Conservation (phyloP, 305 asterid species). For the Withania somnifera region DNA sequence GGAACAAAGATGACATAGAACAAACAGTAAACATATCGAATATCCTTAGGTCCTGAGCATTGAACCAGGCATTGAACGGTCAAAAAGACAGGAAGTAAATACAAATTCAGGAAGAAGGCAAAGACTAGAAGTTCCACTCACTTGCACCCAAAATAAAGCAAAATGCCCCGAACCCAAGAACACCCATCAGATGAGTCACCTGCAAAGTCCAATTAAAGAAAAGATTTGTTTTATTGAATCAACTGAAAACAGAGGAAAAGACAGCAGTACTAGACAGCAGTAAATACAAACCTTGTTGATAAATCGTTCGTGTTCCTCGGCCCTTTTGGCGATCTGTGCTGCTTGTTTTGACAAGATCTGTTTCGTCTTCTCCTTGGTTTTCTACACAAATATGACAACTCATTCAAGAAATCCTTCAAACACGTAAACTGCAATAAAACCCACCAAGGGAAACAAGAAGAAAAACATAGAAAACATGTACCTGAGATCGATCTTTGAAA, state of each 20-base stretch:
- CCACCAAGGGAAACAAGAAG: neutral
- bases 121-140: constrained; percentile 25
- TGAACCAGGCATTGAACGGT: constrained; percentile 6
- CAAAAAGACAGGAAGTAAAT: neutral
- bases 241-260: neutral
- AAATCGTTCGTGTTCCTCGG: constrained; percentile 89
- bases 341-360: constrained; percentile 84
- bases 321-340: constrained; percentile 77
- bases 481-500: constrained; percentile 13
- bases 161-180: constrained; percentile 90
- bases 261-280: neutral
- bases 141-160: constrained; percentile 97
- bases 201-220: constrained; percentile 13
- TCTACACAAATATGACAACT: constrained; percentile 38
- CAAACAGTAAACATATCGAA: constrained; percentile 70
- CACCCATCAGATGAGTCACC: constrained; percentile 91
- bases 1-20: constrained; percentile 86
- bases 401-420: neutral
- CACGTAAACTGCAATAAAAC: constrained; percentile 5
- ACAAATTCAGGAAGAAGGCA: neutral
- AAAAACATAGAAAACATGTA: neutral
- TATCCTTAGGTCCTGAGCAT: constrained; percentile 87
- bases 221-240: neutral
- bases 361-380: constrained; percentile 68
- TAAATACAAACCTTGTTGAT: constrained; percentile 55